Evolutionary conservation across 768 basidiomycete species (phyloP).

Genomic region (Artomyces pyxidatus): DNA sequence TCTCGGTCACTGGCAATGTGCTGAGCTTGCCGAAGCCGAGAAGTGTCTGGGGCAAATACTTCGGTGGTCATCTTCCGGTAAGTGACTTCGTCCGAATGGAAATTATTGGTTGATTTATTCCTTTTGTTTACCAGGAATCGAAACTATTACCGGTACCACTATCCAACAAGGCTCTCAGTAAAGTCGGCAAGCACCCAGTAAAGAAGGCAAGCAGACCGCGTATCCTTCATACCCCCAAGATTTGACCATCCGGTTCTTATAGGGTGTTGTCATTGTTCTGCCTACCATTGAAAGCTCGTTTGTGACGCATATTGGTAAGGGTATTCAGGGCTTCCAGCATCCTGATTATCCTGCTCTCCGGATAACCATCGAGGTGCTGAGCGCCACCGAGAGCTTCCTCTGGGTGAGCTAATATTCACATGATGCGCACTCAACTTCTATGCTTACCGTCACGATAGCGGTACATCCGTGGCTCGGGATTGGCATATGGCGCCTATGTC

Average conservation of each 20-base stretch:
- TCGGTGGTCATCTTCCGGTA: slow-evolving; percentile 53
- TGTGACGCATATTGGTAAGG: slow-evolving; percentile 68
- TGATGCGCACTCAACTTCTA: not conserved
- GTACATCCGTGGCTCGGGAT: slow-evolving; percentile 86
- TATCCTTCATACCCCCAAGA: too few relatives aligned
- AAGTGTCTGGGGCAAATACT: slow-evolving; percentile 66
- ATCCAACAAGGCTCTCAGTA: slow-evolving; percentile 60
- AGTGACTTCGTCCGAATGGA: slow-evolving; percentile 11
- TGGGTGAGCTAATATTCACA: slow-evolving; percentile 48
- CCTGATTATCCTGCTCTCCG: slow-evolving; percentile 79
- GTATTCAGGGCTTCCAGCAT: slow-evolving; percentile 72
- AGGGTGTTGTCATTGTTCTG: slow-evolving; percentile 83
- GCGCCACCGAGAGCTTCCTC: slow-evolving; percentile 89
- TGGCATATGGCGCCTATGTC: slow-evolving; percentile 88
- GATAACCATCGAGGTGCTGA: slow-evolving; percentile 80
- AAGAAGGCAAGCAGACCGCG: slow-evolving; percentile 48
- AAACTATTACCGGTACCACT: slow-evolving; percentile 60
- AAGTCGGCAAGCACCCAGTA: slow-evolving; percentile 62
- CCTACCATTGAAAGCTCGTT: slow-evolving; percentile 94
- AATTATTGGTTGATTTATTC: not conserved
- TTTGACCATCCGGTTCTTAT: too few relatives aligned
- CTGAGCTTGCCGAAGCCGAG: slow-evolving; percentile 61
- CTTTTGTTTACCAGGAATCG: slow-evolving; percentile 31
- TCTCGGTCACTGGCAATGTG: slow-evolving; percentile 88
- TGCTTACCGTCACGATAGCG: slow-evolving; percentile 35